A percentile compares a stretch with the other conserved stretches of the same genome.
Conservation (phyloP, 73 alveolate species). For the Breviolum minutum region DNA sequence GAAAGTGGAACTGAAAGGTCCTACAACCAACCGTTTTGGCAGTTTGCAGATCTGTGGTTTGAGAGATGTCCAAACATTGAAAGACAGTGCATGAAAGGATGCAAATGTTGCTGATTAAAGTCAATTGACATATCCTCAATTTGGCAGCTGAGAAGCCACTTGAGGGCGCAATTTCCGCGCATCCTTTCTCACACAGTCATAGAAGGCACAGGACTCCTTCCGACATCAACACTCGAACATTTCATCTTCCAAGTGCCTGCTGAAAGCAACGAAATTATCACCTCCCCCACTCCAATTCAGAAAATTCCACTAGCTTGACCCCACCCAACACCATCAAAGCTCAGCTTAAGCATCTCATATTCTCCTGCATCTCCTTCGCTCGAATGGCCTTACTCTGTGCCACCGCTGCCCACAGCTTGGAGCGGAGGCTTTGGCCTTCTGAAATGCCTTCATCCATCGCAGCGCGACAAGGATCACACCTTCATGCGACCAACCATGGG, state of each 20-base stretch:
- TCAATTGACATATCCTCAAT: not conserved
- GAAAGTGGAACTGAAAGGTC: too few species aligned
- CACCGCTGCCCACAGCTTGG: conserved; percentile 78
- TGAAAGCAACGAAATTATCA: too few species aligned
- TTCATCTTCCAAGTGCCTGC: too few species aligned
- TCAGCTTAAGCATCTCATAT: not conserved
- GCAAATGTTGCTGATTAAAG: too few species aligned
- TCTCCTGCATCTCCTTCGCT: conserved; percentile 31
- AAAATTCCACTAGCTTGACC: too few species aligned
- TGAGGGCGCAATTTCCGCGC: conserved; percentile 36
- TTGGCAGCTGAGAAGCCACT: not conserved
- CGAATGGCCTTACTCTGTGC: conserved; percentile 27
- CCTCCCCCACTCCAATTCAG: too few species aligned
- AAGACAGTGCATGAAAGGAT: too few species aligned
- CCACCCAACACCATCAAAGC: too few species aligned
- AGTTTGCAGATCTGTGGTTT: too few species aligned
- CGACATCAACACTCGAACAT: too few species aligned
- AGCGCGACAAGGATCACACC: not conserved
- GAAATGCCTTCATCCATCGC: not conserved
- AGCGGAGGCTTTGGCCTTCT: conserved; percentile 37
- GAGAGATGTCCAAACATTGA: too few species aligned
- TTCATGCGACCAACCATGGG: not conserved
- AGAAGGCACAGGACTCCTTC: conserved; percentile 89
- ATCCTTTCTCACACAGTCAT: conserved; percentile 69
- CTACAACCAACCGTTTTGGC: too few species aligned